Evolutionary conservation across 2,329 filamentous ascomycete species (phyloP), one percentile per base, ranked within the genome.

Genomic region (Knufia petricola): DNA sequence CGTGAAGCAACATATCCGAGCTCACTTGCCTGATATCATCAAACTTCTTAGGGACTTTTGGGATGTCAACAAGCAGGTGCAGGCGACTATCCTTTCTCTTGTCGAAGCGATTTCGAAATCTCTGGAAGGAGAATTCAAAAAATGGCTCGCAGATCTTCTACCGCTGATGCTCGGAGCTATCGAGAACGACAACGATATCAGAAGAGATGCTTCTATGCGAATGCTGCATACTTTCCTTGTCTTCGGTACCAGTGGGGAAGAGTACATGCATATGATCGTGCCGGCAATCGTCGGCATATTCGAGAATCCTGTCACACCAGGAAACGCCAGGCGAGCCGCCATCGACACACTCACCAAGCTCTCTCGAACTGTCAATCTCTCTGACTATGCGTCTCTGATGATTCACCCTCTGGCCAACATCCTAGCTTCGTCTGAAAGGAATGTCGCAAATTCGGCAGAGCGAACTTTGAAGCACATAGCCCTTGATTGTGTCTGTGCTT

Each of bases 221-320:
- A 89, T 98, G 3, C 73, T 99, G 20, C 92, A 96, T 63, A 89
- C 90, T 0, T 95, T 99, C 65, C 71, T 98, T 23, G 86, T 98
- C 0, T 98, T 98, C 63, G 94, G 94, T 1, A 84, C 89, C 0
- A 96, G 89, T 61, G 86, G 85, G 9, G 92, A 98, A 64, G 92
- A 98, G 64, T 98, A 98, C 65, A 98, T 98, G 92, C 92, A 98
- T 64, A 75, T 98, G 46, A 96, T 99, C 57, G 87, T 98, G 45
- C 92, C 92, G 0, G 87, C 94, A 30, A 88, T 98, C 60, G 89
- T 98, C 7, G 82, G 85, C 38, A 85, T 95, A 42, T 96, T 98
- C 61, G 90, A 98, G 64, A 94, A 87, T 61, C 79, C 84, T 26
- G 82, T 84, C 9, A 86, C 94, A 54, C 87, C 88, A 6, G 72